Base-by-base conservation (phyloP, 495 filamentous ascomycete species). In the Aspergillus sparsus region DNA sequence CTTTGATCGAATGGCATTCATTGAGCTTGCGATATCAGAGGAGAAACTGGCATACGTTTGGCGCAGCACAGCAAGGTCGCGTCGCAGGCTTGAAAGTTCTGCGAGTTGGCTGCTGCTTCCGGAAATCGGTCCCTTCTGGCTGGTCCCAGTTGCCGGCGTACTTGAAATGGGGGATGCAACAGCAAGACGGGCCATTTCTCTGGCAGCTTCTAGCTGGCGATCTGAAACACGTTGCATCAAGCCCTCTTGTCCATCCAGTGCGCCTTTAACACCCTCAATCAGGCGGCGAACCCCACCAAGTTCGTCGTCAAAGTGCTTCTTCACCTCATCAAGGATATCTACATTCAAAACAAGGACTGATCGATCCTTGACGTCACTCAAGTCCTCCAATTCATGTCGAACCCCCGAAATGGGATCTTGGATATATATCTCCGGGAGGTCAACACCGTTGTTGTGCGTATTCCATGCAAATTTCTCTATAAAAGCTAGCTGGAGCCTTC, bases 401-500 rank as follows among this genome's bases (percentile, higher is more conserved):
- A 97, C 90, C 5, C 94, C 95, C 8, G 93, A 97, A 10, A 97
- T 82, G 6, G 93, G 86, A 71, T 98, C 94, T 72, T 98, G 95
- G 41, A 98, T 93, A 71, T 98, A 97, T 33, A 98, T 97, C 66
- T 98, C 94, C 0, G 94, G 94, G 33, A 98, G 78, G 66, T 98
- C 94, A 11, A 85, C 86, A 21, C 95, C 94, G 68, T 98, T 93
- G 65, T 87, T 90, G 63, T 96, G 93, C 1, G 92, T 96, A 64
- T 94, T 97, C 92, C 96, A 98, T 7, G 92, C 92, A 66, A 98
- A 98, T 66, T 97, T 98, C 63, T 98, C 95, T 64, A 98, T 98
- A 71, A 98, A 98, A n/a, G 93, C 93, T 35, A 98, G 82, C 68
- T 98, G 94, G 57, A 98, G 75, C 10, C 92, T 83, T 9, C 89